Conservation (phyloP, 306 rosid genomes). For the Quillaja saponaria region DNA sequence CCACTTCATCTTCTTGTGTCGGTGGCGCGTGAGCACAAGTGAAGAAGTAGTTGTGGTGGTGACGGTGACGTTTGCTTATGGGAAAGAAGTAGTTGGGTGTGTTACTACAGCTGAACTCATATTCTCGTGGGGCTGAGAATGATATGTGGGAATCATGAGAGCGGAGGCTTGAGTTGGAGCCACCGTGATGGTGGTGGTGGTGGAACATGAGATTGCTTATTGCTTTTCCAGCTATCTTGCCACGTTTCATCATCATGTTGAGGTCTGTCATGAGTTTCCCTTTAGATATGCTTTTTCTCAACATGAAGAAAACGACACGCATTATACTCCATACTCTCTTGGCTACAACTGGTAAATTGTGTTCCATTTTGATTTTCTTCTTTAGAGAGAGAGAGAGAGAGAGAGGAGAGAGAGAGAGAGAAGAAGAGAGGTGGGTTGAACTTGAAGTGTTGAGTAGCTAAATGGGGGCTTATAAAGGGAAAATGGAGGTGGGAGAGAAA, state of each 20-base stretch:
- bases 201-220: constrained; percentile 64
- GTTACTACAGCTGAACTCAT: constrained; percentile 93
- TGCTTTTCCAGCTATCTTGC: constrained; percentile 86
- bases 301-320: constrained; percentile 65
- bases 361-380: constrained; percentile 41
- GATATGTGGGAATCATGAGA: neutral
- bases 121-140: constrained; percentile 50
- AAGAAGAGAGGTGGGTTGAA: constrained; percentile 10
- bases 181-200: constrained; percentile 35
- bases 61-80: constrained; percentile 47
- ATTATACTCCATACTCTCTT: constrained; percentile 67
- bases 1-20: constrained; percentile 58
- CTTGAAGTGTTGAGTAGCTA: too few relatives aligned
- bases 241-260: constrained; percentile 72
- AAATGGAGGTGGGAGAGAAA: constrained; percentile 29
- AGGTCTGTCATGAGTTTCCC: constrained; percentile 60
- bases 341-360: constrained; percentile 40
- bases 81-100: constrained; percentile 55
- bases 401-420: constrained; percentile 4
- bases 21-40: constrained; percentile 50
- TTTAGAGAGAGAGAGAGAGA: constrained; percentile 20
- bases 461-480: neutral
- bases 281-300: constrained; percentile 69
- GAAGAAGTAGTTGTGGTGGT: constrained; percentile 43
- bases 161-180: constrained; percentile 25